Evolutionary conservation across 108 stramenopile genomes (phyloP), one percentile per base, ranked within the genome.

Genomic region (Cyclotella atomus): DNA sequence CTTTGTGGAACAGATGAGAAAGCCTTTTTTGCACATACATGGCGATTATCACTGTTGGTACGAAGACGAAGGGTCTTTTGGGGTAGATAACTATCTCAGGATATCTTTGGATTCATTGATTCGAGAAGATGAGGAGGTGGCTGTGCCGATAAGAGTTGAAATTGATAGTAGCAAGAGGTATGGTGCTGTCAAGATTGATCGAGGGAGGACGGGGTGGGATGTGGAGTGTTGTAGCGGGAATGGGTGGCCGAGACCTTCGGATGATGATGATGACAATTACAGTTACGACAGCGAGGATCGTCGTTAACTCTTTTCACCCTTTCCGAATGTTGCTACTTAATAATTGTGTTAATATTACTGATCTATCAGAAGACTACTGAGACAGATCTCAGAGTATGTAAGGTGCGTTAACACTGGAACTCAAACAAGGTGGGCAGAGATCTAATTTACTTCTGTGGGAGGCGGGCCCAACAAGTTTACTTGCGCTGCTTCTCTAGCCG

Each of bases 11-110:
- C 45, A 56, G 3, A 47, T 76, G 23, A 50, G 59, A 33, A 85
- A 83, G 64, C 90, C 92, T 1, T 65, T 82, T 28, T 52, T 87
- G 3, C 87, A 93, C 64, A 57, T 93, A 33, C 89, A 93, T 70
- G 87, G 80, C 20, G 80, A 81, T 67, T 71, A 34, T 56, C 80
- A 81, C 57, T 64, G 50, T 5, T 81, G 65, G 27, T 77, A 77
- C 33, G 76, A 77, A 56, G 43, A 20, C 27, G 80, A 81, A 62
- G 71, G 64, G 2, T 69, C 32, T 20, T 77, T 70, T 59, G 71
- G 33, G 28, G 66, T 79, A 6, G 53, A 65, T 3, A 79, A 79
- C 38, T 79, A 72, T 30, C 23, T 79, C 65, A 60, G 78, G 54
- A 79, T 79, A 60, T 72, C 78, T 14, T 56, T 72, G 49, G 78